These are phyloP conservation scores for Fusarium xyrophilum DNA, from an alignment of 2,329 filamentous ascomycete genomes.

Conservation along the genomic window DNA sequence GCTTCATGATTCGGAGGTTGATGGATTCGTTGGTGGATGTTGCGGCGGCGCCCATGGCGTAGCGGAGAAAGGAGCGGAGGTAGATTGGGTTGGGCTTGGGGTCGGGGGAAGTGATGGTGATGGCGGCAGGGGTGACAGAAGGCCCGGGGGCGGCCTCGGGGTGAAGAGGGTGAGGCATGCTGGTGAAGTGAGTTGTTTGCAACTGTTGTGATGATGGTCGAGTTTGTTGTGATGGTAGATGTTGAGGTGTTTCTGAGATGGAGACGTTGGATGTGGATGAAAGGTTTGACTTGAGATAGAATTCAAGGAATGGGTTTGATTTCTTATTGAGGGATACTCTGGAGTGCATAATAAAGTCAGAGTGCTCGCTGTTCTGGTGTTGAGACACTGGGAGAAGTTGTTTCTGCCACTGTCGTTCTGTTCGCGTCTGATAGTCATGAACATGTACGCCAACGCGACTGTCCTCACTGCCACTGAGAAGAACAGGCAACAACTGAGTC, in stretches of 20 bases:
- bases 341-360: accelerated
- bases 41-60: neutral
- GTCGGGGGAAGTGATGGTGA: neutral
- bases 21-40: neutral
- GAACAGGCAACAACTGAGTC: accelerated
- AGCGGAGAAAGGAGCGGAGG: neutral
- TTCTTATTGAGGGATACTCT: neutral
- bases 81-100: neutral
- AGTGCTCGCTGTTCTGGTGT: accelerated
- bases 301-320: accelerated
- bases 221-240: neutral
- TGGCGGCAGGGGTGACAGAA: neutral
- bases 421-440: neutral
- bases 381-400: accelerated
- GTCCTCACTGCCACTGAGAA: neutral
- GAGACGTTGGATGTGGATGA: neutral
- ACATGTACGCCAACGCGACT: neutral
- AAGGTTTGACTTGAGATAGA: accelerated
- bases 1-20: neutral
- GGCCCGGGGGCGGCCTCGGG: too few species aligned
- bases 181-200: accelerated
- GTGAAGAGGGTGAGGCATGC: neutral
- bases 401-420: neutral
- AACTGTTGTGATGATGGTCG: accelerated
- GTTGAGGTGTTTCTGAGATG: neutral